Conservation (phyloP, 1,139 yeast species). For the Zhuliangozyma blackwelliae region DNA sequence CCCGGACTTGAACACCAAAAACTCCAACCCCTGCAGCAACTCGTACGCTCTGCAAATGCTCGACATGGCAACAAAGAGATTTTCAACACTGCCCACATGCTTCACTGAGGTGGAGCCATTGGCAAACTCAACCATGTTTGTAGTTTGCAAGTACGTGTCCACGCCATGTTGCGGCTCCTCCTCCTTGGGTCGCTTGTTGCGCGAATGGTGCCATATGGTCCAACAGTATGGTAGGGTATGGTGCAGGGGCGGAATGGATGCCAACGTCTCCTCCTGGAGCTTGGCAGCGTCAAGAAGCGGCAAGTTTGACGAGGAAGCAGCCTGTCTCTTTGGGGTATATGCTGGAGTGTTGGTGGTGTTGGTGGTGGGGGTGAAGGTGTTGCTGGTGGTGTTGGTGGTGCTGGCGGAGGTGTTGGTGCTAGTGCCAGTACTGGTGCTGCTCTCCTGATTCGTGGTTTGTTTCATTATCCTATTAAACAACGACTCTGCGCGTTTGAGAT, state of each 20-base stretch:
- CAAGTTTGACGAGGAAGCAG: slow-evolving; percentile 11
- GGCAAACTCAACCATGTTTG: slow-evolving; percentile 33
- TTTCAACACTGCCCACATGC: slow-evolving; percentile 52
- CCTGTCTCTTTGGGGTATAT: slow-evolving; percentile 4
- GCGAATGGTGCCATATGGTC: slow-evolving; percentile 47
- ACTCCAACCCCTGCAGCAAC: slow-evolving; percentile 53
- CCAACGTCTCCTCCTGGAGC: slow-evolving; percentile 30
- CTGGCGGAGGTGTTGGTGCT: neutral
- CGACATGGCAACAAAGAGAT: slow-evolving; percentile 54
- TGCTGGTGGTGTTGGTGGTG: slow-evolving; percentile 1
- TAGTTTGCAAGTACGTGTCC: slow-evolving; percentile 40
- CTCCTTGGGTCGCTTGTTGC: slow-evolving; percentile 21
- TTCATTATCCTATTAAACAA: slow-evolving; percentile 48
- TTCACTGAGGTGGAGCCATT: slow-evolving; percentile 18
- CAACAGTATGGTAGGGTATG: slow-evolving; percentile 46
- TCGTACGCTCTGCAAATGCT: slow-evolving; percentile 45
- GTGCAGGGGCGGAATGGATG: slow-evolving; percentile 25
- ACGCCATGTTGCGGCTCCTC: slow-evolving; percentile 12
- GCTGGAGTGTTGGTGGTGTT: slow-evolving; percentile 4
- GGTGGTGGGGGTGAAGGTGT: slow-evolving; percentile 1
- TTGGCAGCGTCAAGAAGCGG: slow-evolving; percentile 36
- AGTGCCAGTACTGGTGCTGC: slow-evolving; percentile 1
- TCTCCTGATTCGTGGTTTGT: slow-evolving; percentile 19
- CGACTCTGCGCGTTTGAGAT: slow-evolving; percentile 48
- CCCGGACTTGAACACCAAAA: slow-evolving; percentile 58